These are phyloP conservation scores for Glutinoglossum americanum DNA, from an alignment of 495 filamentous ascomycete genomes.

Conservation along the genomic window DNA sequence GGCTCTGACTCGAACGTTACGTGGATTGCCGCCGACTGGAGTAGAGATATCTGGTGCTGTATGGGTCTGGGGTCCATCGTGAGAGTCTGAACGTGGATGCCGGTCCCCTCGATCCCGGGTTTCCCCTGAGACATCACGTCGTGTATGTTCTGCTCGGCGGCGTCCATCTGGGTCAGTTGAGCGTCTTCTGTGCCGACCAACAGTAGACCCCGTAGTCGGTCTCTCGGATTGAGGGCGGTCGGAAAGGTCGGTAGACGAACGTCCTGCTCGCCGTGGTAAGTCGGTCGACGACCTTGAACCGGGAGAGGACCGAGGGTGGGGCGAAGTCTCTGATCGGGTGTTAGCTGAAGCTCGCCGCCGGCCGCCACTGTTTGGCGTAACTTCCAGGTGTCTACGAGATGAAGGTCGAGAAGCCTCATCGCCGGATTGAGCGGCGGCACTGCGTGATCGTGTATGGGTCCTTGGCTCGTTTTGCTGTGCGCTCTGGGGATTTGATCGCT, in stretches of 20 bases:
- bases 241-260: constrained; percentile 36
- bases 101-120: neutral
- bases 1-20: neutral
- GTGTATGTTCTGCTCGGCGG: neutral
- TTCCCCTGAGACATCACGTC: neutral
- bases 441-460: neutral
- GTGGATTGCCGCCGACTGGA: neutral
- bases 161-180: constrained; percentile 22
- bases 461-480: neutral
- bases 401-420: neutral
- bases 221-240: constrained; percentile 6
- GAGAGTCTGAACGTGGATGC: neutral
- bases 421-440: neutral
- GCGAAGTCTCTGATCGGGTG: constrained; percentile 8
- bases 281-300: constrained; percentile 15
- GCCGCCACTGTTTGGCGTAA: neutral
- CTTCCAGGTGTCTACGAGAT: neutral
- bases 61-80: neutral
- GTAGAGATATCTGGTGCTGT: neutral
- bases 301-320: constrained; percentile 6
- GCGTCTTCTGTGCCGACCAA: constrained; percentile 17
- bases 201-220: neutral
- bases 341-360: neutral
- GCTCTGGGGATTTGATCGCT: neutral
- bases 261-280: constrained; percentile 22